phyloP scores from a whole-genome alignment of 2,329 filamentous ascomycete genomes.

The Epichloe bromicola region DNA sequence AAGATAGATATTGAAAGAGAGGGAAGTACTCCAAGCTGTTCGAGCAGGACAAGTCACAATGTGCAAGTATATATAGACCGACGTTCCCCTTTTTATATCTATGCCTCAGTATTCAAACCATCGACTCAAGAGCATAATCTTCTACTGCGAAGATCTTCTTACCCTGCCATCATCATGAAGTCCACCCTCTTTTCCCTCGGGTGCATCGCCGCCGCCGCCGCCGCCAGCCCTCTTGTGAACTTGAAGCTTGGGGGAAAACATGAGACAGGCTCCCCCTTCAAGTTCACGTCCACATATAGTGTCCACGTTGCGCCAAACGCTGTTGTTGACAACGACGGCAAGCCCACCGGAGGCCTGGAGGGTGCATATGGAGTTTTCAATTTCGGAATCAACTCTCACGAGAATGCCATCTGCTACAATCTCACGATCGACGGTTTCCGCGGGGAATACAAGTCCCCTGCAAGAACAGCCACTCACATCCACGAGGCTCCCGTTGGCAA shows the following conservation, averaged over 20 bases:
- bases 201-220: neutral
- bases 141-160: no score
- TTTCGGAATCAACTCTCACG: constrained; percentile 36
- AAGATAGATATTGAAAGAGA: no score
- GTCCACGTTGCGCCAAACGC: neutral
- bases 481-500: constrained; percentile 33
- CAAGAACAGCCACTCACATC: constrained; percentile 40
- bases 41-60: no score
- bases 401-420: constrained; percentile 33
- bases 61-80: no score
- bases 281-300: constrained; percentile 1
- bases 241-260: neutral
- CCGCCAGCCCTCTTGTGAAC: neutral
- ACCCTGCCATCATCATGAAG: neutral
- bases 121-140: neutral
- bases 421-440: constrained; percentile 36
- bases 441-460: constrained; percentile 36
- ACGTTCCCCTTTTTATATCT: no score
- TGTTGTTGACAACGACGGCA: neutral
- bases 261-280: neutral
- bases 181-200: neutral
- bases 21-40: no score
- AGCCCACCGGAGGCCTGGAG: constrained; percentile 24
- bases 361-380: constrained; percentile 35
- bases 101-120: neutral